Evolutionary conservation across 768 basidiomycete species (phyloP).

Genomic region (Phaffia tasmanica): DNA sequence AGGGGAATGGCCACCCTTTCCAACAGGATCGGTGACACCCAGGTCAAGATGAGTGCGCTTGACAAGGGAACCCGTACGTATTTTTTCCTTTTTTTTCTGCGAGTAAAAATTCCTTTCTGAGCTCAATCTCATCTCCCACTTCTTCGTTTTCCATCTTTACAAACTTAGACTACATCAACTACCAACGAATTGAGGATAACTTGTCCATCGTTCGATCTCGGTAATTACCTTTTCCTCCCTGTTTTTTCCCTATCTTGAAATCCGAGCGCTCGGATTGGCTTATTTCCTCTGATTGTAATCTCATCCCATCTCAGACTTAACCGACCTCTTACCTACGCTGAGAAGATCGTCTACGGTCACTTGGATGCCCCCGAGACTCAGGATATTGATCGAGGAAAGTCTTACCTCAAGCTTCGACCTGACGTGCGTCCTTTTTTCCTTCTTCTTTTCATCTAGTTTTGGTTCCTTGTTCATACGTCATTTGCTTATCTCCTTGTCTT

Average conservation of each 20-base stretch:
- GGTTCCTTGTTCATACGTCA: slow-evolving; percentile 50
- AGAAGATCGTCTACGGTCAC: slow-evolving; percentile 97
- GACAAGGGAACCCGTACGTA: slow-evolving; percentile 39
- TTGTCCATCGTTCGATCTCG: slow-evolving; percentile 33
- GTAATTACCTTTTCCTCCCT: slow-evolving; percentile 26
- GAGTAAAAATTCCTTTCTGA: not conserved
- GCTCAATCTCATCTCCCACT: not conserved
- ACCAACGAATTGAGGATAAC: slow-evolving; percentile 95
- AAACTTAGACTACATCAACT: slow-evolving; percentile 60
- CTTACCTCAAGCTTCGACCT: slow-evolving; percentile 94
- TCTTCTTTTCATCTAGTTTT: not conserved
- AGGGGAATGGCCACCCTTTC: slow-evolving; percentile 61
- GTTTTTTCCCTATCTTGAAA: not conserved
- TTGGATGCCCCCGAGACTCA: slow-evolving; percentile 85
- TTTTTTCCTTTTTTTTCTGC: not conserved
- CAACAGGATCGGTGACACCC: slow-evolving; percentile 73
- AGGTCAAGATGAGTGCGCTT: slow-evolving; percentile 76
- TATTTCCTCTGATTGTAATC: slow-evolving; percentile 29
- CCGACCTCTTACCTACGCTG: slow-evolving; percentile 83
- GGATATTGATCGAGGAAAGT: slow-evolving; percentile 79
- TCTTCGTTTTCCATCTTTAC: not conserved
- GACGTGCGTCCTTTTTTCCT: slow-evolving; percentile 56
- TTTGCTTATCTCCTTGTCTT: slow-evolving; percentile 29
- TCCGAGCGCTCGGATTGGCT: slow-evolving; percentile 2
- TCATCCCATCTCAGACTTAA: slow-evolving; percentile 49